phyloP scores from a whole-genome alignment of 1,139 yeast genomes.

The Geotrichum restrictum region DNA sequence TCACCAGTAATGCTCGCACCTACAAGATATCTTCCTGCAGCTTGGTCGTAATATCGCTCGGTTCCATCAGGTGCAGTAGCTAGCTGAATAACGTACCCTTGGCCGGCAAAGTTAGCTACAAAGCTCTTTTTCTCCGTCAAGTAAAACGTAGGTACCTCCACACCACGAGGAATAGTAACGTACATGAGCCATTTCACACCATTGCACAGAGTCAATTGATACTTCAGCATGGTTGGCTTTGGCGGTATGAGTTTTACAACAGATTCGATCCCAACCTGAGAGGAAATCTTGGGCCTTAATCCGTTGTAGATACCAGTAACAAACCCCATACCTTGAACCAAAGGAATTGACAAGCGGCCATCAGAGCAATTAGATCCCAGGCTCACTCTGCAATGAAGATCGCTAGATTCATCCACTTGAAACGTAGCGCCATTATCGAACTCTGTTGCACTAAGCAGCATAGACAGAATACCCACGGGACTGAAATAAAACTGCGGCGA shows the following conservation, averaged over 20 bases:
- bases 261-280: slow-evolving; percentile 47
- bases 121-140: slow-evolving; percentile 53
- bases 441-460: slow-evolving; percentile 36
- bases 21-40: slow-evolving; percentile 59
- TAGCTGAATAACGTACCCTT: slow-evolving; percentile 34
- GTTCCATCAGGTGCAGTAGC: slow-evolving; percentile 49
- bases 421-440: slow-evolving; percentile 31
- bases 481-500: slow-evolving; percentile 39
- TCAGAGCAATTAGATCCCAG: slow-evolving; percentile 52
- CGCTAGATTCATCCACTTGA: slow-evolving; percentile 35
- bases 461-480: slow-evolving; percentile 41
- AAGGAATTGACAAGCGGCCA: slow-evolving; percentile 47
- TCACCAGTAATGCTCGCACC: slow-evolving; percentile 43
- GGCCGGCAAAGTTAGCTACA: slow-evolving; percentile 37
- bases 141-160: slow-evolving; percentile 39
- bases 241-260: slow-evolving; percentile 6
- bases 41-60: slow-evolving; percentile 46
- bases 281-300: slow-evolving; percentile 51
- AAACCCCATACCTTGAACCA: slow-evolving; percentile 74
- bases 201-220: slow-evolving; percentile 42
- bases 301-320: slow-evolving; percentile 66
- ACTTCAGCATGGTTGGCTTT: slow-evolving; percentile 38
- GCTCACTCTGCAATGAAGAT: slow-evolving; percentile 52
- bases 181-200: slow-evolving; percentile 59
- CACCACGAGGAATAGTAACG: slow-evolving; percentile 47